Conservation (phyloP, 31 red algal species). For the Endocladia muricata region DNA sequence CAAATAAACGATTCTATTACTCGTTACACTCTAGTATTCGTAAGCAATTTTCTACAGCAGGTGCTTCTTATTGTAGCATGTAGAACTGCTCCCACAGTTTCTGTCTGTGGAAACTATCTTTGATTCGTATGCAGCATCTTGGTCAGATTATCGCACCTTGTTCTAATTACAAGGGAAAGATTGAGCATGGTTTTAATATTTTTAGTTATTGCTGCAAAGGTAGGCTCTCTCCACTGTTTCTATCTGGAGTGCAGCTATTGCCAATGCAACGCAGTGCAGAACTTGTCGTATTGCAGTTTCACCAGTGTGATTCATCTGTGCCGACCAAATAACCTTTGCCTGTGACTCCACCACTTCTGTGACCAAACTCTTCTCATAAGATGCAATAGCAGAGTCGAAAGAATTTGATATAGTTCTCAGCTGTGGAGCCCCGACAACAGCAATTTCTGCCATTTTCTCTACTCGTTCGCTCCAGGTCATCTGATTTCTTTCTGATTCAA, state of each 20-base stretch:
- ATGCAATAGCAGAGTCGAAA: constrained; percentile 3
- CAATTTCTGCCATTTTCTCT: constrained; percentile 10
- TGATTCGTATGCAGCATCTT: no score
- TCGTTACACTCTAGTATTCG: no score
- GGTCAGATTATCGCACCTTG: no score
- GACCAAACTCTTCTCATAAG: no score
- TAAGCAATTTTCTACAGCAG: no score
- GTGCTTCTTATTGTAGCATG: no score
- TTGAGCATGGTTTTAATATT: no score
- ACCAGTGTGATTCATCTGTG: not conserved
- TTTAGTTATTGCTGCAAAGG: not conserved
- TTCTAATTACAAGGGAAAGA: no score
- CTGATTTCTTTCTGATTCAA: constrained; percentile 18
- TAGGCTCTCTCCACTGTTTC: constrained; percentile 22
- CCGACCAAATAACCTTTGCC: not conserved
- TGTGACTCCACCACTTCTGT: not conserved
- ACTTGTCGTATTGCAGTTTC: constrained; percentile 26
- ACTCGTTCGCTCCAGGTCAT: constrained; percentile 32
- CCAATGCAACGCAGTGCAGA: constrained; percentile 39
- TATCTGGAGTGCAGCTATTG: constrained; percentile 32
- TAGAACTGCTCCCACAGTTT: no score
- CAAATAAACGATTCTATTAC: no score
- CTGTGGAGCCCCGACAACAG: constrained; percentile 26
- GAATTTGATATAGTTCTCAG: constrained; percentile 16
- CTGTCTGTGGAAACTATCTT: no score